These are phyloP conservation scores for Rosa lucieae DNA, from an alignment of 306 rosid species.

Conservation along the genomic window DNA sequence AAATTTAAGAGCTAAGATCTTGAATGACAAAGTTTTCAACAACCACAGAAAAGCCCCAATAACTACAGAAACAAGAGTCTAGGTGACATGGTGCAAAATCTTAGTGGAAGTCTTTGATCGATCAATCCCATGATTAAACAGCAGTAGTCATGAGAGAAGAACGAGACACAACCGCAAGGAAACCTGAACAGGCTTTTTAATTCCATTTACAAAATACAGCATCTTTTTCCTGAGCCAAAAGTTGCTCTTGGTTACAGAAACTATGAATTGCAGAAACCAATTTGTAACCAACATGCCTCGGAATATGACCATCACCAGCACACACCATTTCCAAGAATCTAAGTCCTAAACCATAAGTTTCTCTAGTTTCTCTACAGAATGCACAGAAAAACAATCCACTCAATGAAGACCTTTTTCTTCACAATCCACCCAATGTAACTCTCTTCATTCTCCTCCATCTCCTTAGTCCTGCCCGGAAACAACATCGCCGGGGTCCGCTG, in stretches of 20 bases:
- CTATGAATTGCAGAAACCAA: conserved; percentile 58
- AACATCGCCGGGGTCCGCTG: too few species aligned
- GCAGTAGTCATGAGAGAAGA: conserved; percentile 55
- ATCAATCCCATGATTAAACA: neutral
- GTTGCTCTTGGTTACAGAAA: conserved; percentile 70
- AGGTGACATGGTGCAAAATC: conserved; percentile 45
- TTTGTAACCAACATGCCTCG: too few species aligned
- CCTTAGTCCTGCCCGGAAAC: too few species aligned
- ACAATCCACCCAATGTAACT: too few species aligned
- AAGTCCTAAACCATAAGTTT: too few species aligned
- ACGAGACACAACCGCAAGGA: conserved; percentile 62
- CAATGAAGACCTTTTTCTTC: too few species aligned
- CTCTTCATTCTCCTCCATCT: too few species aligned
- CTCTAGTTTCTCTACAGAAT: too few species aligned
- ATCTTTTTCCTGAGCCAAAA: conserved; percentile 70
- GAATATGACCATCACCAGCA: too few species aligned
- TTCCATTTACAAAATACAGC: conserved; percentile 76
- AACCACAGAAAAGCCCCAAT: conserved; percentile 69
- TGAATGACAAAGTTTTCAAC: conserved; percentile 52
- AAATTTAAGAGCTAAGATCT: conserved; percentile 65
- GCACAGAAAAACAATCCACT: too few species aligned
- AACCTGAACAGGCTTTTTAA: conserved; percentile 64
- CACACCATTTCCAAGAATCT: too few species aligned
- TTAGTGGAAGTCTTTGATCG: conserved; percentile 37
- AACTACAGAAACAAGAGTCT: conserved; percentile 60